Conservation (phyloP, 2,329 filamentous ascomycete genomes). For the Alternaria brassicae region DNA sequence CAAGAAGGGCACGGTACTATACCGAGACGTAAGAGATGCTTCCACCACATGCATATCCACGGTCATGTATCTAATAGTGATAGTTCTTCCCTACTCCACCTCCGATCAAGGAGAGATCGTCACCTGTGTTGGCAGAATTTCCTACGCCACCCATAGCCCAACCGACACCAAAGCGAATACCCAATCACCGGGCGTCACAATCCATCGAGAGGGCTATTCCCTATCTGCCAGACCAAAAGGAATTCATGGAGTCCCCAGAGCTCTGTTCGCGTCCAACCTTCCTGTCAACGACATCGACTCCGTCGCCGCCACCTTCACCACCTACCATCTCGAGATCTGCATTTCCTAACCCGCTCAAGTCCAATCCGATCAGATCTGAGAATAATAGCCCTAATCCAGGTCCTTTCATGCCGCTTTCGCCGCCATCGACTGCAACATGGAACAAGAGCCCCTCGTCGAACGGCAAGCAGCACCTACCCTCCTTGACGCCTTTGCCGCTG, state of each 20-base stretch:
- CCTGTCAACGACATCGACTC: slow-evolving; percentile 44
- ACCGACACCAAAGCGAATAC: slow-evolving; percentile 20
- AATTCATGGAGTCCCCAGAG: slow-evolving; percentile 15
- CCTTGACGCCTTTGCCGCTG: slow-evolving; percentile 41
- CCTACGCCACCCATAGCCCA: slow-evolving; percentile 28
- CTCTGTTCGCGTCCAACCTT: slow-evolving; percentile 40
- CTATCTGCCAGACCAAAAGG: slow-evolving; percentile 20
- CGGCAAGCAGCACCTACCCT: slow-evolving; percentile 32
- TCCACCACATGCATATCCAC: neutral
- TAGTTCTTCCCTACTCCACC: slow-evolving; percentile 40
- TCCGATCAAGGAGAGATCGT: slow-evolving; percentile 16
- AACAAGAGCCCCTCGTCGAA: slow-evolving; percentile 9
- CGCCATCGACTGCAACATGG: slow-evolving; percentile 32
- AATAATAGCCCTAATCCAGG: slow-evolving; percentile 24
- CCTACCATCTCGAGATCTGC: slow-evolving; percentile 30
- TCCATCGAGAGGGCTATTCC: slow-evolving; percentile 28
- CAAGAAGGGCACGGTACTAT: slow-evolving; percentile 91
- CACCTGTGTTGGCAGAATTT: slow-evolving; percentile 15
- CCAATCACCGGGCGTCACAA: slow-evolving; percentile 25
- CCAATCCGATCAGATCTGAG: slow-evolving; percentile 27
- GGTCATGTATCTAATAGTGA: slow-evolving; percentile 17
- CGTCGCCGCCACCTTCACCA: slow-evolving; percentile 44
- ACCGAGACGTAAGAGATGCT: slow-evolving; percentile 70
- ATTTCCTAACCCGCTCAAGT: slow-evolving; percentile 35
- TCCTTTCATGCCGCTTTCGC: slow-evolving; percentile 34